These are phyloP conservation scores for Solanum piurae DNA, from an alignment of 257 asterid species.

Conservation along the genomic window DNA sequence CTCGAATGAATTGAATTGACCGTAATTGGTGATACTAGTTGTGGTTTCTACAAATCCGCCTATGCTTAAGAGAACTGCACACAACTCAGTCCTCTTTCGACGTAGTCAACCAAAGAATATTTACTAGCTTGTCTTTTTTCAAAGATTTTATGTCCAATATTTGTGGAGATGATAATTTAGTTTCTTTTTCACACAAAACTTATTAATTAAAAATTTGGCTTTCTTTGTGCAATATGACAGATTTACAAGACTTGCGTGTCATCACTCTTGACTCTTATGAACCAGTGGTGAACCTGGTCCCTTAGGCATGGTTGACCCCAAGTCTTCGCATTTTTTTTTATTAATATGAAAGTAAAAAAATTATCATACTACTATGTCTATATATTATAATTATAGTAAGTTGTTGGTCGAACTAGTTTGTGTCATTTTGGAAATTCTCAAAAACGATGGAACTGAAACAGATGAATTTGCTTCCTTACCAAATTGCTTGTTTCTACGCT, in stretches of 20 bases:
- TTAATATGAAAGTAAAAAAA: background rate
- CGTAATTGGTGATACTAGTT: too few species aligned
- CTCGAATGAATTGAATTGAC: too few species aligned
- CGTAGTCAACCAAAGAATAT: background rate
- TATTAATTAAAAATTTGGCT: background rate
- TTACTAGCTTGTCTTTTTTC: background rate
- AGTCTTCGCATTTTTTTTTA: background rate
- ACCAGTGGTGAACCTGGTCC: background rate
- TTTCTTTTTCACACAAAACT: background rate
- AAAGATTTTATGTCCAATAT: background rate
- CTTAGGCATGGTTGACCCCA: background rate
- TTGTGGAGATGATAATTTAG: background rate
- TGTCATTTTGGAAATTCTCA: background rate
- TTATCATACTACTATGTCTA: background rate
- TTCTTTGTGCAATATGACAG: background rate
- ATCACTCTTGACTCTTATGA: background rate
- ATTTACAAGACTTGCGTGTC: background rate
- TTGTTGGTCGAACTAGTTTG: background rate
- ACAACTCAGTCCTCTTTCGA: background rate
- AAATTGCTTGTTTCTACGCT: background rate
- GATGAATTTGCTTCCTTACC: background rate
- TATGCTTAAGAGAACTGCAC: background rate
- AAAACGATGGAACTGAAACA: background rate
- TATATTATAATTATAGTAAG: background rate
- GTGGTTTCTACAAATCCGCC: too few species aligned